Evolutionary conservation across 768 basidiomycete genomes (phyloP), one percentile per base, ranked within the genome.

Genomic region (Neoboletus magnificus): DNA sequence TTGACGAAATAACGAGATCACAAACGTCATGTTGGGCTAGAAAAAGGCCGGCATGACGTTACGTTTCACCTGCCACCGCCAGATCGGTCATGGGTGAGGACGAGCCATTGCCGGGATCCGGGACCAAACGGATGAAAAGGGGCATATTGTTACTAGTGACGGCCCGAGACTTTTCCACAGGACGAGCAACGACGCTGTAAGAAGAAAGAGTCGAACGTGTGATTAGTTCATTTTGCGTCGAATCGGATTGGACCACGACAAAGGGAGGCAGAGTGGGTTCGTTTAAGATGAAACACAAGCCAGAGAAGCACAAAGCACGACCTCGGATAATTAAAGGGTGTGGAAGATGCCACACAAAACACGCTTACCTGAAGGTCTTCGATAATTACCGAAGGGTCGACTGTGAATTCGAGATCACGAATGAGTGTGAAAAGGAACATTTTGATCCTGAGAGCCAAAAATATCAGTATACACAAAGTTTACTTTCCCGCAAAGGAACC

Each of bases 301-400:
- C 27, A 59, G 47, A 55, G 58, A 67, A 58, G 59, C 57, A 18
- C 20, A 27, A 30, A 32, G 47, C 44, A 50, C 49, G n/a, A 53
- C 37, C 53, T 56, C 61, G 57, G 52, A 61, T 62, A 63, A 70
- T 62, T 54, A 59, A 61, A 62, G 58, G 49, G 51, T 36, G 52
- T 60, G 61, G 55, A 48, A 60, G 57, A 48, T 48, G 54, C 61
- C 59, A 66, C 44, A 27, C 5, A 52, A 54, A 53, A 57, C 30
- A 35, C 57, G 39, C 82, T 75, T 66, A 86, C 83, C 84, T 84
- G 67, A 82, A 75, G 46, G 76, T 80, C 74, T 85, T 85, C 82
- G 60, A 84, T 79, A 61, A 82, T 76, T 61, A 82, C 68, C 50
- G 73, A 67, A 25, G 78, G 74, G 62, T 82, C 80, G 22, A 79